Evolutionary conservation across 176 grass and related monocot species (phyloP).

Genomic region (Secale cereale): DNA sequence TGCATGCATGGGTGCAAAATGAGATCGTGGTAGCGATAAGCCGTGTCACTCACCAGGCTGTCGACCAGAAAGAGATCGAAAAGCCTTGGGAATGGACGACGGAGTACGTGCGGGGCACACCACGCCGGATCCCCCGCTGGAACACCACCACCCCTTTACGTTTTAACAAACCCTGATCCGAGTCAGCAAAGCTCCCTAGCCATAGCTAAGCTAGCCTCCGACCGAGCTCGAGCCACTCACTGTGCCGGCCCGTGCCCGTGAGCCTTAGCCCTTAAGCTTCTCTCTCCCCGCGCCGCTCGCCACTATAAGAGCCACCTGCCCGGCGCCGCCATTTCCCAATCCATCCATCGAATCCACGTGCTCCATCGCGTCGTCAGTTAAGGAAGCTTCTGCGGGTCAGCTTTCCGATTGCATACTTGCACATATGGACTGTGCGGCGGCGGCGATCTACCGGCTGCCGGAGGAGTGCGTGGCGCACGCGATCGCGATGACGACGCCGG

Average conservation of each 20-base stretch:
- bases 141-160: constrained; percentile 14
- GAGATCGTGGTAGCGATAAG: no score
- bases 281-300: not conserved
- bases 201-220: not conserved
- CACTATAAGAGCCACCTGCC: not conserved
- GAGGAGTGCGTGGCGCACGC: constrained; percentile 72
- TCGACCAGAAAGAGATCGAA: not conserved
- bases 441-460: constrained; percentile 49
- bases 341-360: not conserved
- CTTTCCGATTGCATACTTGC: not conserved
- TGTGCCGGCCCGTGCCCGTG: not conserved
- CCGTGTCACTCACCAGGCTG: constrained; percentile 10
- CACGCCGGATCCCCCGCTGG: not conserved
- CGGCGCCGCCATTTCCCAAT: not conserved
- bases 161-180: constrained; percentile 33
- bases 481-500: constrained; percentile 67
- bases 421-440: not conserved
- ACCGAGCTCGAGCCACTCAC: not conserved
- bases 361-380: not conserved
- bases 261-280: constrained; percentile 80
- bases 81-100: no score
- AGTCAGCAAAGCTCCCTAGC: constrained; percentile 26
- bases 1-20: not conserved
- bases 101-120: not conserved
- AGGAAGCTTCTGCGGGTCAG: not conserved